Evolutionary conservation across 768 basidiomycete genomes (phyloP).

Genomic region (Mycena galopus): DNA sequence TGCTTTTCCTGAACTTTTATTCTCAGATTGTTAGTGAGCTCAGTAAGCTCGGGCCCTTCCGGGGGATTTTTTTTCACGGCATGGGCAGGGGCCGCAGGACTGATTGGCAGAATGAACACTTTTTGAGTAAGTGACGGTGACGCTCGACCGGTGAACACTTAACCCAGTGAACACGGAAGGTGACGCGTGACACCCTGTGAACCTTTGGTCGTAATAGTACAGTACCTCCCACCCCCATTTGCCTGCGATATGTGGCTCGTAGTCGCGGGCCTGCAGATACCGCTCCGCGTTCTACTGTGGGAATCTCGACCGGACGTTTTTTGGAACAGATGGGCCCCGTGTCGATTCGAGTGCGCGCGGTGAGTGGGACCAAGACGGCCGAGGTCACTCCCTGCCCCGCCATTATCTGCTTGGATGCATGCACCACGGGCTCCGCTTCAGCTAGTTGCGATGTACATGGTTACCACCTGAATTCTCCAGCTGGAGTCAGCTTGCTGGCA

Average conservation of each 20-base stretch:
- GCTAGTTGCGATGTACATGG: not conserved
- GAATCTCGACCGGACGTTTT: not conserved
- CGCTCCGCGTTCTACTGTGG: not conserved
- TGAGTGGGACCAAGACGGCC: not conserved
- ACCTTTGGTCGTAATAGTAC: too few species aligned
- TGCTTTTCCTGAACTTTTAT: too few species aligned
- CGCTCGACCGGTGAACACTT: too few species aligned
- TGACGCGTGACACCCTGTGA: too few species aligned
- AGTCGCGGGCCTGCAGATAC: not conserved
- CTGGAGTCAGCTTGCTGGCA: not conserved
- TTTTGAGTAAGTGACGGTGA: too few species aligned
- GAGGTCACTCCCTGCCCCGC: not conserved
- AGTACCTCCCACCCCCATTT: not conserved
- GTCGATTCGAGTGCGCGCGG: not conserved
- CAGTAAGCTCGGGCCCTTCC: too few species aligned
- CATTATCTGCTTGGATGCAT: not conserved
- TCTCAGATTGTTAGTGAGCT: too few species aligned
- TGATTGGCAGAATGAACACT: too few species aligned
- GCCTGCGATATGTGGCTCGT: not conserved
- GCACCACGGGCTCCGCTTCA: not conserved
- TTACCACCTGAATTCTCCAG: not conserved
- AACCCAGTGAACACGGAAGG: too few species aligned
- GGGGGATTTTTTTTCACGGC: too few species aligned
- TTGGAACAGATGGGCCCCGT: not conserved
- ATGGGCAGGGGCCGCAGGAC: too few species aligned